Conservation (phyloP, 495 filamentous ascomycete species). For the Penicillium atrosanguineum region DNA sequence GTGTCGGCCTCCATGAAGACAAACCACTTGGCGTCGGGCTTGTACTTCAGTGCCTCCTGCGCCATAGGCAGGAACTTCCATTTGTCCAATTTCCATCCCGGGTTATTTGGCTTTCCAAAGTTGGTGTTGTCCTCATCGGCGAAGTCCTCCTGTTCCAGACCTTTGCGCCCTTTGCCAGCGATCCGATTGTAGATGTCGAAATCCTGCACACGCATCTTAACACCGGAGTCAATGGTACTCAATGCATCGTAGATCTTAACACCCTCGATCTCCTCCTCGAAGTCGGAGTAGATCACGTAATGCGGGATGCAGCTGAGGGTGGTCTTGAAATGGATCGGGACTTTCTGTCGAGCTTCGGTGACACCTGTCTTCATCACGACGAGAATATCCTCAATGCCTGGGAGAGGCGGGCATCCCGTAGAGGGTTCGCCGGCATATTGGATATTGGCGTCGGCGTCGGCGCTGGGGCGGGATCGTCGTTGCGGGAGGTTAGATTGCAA, state of each 20-base stretch:
- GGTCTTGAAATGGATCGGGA: constrained; percentile 49
- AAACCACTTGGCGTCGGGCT: constrained; percentile 60
- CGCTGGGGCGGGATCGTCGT: constrained; percentile 4
- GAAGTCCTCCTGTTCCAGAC: constrained; percentile 38
- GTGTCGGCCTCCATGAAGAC: constrained; percentile 70
- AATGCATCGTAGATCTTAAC: constrained; percentile 50
- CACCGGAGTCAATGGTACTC: constrained; percentile 33
- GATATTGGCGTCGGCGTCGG: constrained; percentile 7
- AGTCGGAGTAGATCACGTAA: constrained; percentile 56
- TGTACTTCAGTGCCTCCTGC: constrained; percentile 39
- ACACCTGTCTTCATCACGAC: constrained; percentile 50
- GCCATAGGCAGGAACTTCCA: constrained; percentile 61
- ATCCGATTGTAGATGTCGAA: constrained; percentile 55
- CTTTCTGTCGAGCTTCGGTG: constrained; percentile 42
- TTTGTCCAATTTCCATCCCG: constrained; percentile 57
- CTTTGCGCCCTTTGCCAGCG: constrained; percentile 34
- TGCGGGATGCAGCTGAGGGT: constrained; percentile 53
- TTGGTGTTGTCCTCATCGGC: constrained; percentile 46
- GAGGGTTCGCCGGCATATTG: constrained; percentile 13
- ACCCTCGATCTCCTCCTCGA: constrained; percentile 46
- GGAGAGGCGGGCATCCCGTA: constrained; percentile 32
- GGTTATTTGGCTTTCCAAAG: constrained; percentile 47
- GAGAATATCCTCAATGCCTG: constrained; percentile 43
- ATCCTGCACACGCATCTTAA: constrained; percentile 39
- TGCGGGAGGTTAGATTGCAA: constrained; percentile 18